A percentile compares a stretch with the other conserved stretches of the same genome.
Conservation (phyloP, 176 grass and related monocot genomes). For the Musa beccarii region DNA sequence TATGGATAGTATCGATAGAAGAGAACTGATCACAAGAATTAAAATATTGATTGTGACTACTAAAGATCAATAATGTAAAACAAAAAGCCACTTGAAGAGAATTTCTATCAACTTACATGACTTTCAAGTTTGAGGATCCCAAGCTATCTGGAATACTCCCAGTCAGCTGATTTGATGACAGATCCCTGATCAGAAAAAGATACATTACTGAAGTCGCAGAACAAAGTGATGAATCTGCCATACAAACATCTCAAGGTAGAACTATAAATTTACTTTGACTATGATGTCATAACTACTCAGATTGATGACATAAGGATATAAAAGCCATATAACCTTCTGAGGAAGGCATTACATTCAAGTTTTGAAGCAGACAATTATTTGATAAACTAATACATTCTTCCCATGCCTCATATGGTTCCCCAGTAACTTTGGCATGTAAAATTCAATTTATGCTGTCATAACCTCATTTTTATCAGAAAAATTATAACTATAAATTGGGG, state of each 20-base stretch:
- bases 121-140: slow-evolving; percentile 71
- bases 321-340: background rate
- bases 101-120: slow-evolving; percentile 42
- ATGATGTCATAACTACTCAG: background rate
- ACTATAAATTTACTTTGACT: background rate
- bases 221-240: background rate
- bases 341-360: background rate
- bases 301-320: background rate
- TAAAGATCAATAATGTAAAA: background rate
- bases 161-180: slow-evolving; percentile 84
- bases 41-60: background rate
- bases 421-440: no score
- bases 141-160: slow-evolving; percentile 81
- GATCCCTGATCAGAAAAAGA: slow-evolving; percentile 49
- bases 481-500: no score
- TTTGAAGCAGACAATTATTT: background rate
- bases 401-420: no score
- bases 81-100: background rate
- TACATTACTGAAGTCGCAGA: background rate
- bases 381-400: no score
- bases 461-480: no score
- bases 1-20: background rate
- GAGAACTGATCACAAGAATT: background rate
- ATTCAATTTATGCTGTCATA: no score
- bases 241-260: background rate